Percentiles rank a stretch among this genome's conserved stretches.
phyloP scores from a whole-genome alignment of 345 rosid species.

The Anacardium occidentale region DNA sequence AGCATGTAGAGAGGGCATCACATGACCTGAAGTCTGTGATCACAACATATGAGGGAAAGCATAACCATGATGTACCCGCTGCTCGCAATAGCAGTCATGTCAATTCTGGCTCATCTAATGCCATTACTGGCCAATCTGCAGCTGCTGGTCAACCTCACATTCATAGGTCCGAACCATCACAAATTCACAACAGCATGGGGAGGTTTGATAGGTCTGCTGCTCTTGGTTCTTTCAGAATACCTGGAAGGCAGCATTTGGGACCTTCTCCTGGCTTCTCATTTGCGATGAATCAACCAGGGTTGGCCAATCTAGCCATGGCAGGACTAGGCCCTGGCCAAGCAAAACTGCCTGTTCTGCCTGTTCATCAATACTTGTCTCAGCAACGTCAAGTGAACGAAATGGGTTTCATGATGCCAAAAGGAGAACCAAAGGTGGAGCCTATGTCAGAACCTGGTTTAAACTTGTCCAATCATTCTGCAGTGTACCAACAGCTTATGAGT shows the following conservation, averaged over 20 bases:
- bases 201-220: slow-evolving; percentile 57
- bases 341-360: slow-evolving; percentile 53
- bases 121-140: slow-evolving; percentile 29
- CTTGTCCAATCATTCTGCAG: slow-evolving; percentile 50
- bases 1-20: slow-evolving; percentile 98
- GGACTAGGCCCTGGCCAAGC: slow-evolving; percentile 61
- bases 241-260: slow-evolving; percentile 72
- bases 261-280: slow-evolving; percentile 63
- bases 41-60: slow-evolving; percentile 97
- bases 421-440: slow-evolving; percentile 77
- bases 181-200: slow-evolving; percentile 52
- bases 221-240: slow-evolving; percentile 55
- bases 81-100: slow-evolving; percentile 74
- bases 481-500: slow-evolving; percentile 78
- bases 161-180: slow-evolving; percentile 60
- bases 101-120: slow-evolving; percentile 36
- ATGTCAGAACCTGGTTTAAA: slow-evolving; percentile 55
- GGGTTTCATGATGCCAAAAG: slow-evolving; percentile 72
- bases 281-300: slow-evolving; percentile 56
- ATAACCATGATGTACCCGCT: slow-evolving; percentile 95
- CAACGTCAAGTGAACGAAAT: slow-evolving; percentile 47
- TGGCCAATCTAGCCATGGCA: slow-evolving; percentile 66
- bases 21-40: slow-evolving; percentile 94
- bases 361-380: slow-evolving; percentile 59
- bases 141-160: slow-evolving; percentile 42